phyloP scores from a whole-genome alignment of 2,329 filamentous ascomycete genomes.

The Fusarium circinatum region DNA sequence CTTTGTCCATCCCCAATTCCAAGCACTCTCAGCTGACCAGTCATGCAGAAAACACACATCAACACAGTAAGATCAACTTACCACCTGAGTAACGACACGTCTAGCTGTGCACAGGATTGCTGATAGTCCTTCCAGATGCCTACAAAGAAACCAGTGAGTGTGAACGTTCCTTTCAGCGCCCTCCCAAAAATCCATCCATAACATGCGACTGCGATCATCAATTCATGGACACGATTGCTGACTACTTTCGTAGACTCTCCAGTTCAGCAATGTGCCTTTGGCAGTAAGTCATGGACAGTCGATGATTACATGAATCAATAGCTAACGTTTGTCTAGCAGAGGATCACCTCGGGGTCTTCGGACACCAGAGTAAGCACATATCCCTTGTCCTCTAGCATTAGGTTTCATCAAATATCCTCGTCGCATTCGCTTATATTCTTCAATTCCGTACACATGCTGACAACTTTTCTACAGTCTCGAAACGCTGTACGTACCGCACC shows the following conservation, averaged over 20 bases:
- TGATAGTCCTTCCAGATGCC: background rate
- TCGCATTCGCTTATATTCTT: background rate
- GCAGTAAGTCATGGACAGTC: background rate
- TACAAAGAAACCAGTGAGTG: accelerated
- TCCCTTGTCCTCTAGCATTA: background rate
- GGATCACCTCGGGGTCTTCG: accelerated
- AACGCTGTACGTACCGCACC: background rate
- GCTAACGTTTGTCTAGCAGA: background rate
- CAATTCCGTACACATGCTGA: background rate
- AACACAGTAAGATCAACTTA: background rate
- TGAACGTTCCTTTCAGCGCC: background rate
- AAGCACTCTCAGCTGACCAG: background rate
- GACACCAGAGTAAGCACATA: accelerated
- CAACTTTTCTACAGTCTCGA: accelerated
- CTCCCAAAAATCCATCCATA: background rate
- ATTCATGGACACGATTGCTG: background rate
- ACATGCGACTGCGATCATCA: background rate
- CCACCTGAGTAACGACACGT: background rate
- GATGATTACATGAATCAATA: background rate
- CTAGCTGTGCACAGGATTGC: background rate
- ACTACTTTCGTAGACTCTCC: background rate
- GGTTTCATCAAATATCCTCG: background rate
- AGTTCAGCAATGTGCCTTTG: accelerated
- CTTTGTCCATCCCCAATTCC: background rate
- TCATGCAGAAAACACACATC: accelerated